Conservation (phyloP, 805 yeast species). For the Barnettozyma vustinii region DNA sequence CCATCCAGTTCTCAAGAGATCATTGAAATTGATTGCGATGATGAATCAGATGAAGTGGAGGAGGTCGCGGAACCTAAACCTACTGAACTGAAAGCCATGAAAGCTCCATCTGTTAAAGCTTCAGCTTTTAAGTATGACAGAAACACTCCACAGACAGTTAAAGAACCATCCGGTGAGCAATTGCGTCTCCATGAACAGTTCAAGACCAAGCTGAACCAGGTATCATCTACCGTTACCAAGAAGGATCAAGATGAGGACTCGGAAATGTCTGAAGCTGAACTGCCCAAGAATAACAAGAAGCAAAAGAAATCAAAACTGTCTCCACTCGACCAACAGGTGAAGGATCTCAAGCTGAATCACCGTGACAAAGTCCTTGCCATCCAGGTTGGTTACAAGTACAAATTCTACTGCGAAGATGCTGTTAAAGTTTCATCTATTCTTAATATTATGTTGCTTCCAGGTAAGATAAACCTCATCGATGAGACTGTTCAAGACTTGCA, state of each 20-base stretch:
- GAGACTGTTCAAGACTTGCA: constrained; percentile 43
- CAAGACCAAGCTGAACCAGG: constrained; percentile 3
- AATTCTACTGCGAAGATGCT: constrained; percentile 85
- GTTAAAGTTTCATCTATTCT: constrained; percentile 56
- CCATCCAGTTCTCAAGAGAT: not conserved
- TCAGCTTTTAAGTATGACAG: constrained; percentile 1
- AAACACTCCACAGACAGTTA: not conserved
- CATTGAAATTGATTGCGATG: not conserved
- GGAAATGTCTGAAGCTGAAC: constrained; percentile 7
- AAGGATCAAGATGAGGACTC: constrained; percentile 6
- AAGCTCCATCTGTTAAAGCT: not conserved
- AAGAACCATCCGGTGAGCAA: not conserved
- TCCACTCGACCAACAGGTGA: constrained; percentile 76
- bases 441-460: constrained; percentile 69
- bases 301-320: constrained; percentile 38
- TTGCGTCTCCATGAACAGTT: not conserved
- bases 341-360: constrained; percentile 55
- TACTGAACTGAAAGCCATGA: not conserved
- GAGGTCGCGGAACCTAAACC: too few species aligned
- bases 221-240: not conserved
- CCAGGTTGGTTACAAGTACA: constrained; percentile 90
- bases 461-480: constrained; percentile 50
- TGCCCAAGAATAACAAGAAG: constrained; percentile 2
- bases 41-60: not conserved
- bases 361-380: constrained; percentile 69